phyloP scores from a whole-genome alignment of 768 basidiomycete genomes.

The Dentipellis fragilis region DNA sequence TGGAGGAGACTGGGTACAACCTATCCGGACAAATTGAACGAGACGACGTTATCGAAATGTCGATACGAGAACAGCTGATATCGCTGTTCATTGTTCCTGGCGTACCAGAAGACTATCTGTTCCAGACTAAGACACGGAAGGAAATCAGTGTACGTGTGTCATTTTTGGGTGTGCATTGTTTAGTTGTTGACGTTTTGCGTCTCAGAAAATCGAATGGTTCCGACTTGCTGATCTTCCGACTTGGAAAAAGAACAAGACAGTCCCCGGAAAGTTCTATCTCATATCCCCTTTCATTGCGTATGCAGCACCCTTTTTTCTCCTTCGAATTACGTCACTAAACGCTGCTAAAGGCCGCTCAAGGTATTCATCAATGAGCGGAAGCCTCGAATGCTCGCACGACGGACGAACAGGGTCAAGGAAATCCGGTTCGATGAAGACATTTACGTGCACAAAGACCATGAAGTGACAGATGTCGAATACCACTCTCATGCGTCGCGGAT shows the following conservation, averaged over 20 bases:
- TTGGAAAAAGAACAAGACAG: slow-evolving; percentile 72
- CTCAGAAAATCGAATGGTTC: slow-evolving; percentile 96
- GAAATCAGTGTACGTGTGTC: slow-evolving; percentile 81
- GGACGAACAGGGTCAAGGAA: slow-evolving; percentile 21
- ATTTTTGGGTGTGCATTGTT: background rate
- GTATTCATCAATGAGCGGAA: slow-evolving; percentile 57
- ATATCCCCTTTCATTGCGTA: slow-evolving; percentile 91
- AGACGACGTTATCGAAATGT: slow-evolving; percentile 68
- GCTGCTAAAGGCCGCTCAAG: slow-evolving; percentile 43
- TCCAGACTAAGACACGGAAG: slow-evolving; percentile 91
- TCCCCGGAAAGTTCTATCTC: slow-evolving; percentile 81
- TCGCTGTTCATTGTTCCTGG: slow-evolving; percentile 85
- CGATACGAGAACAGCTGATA: slow-evolving; percentile 84
- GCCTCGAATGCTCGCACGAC: slow-evolving; percentile 37
- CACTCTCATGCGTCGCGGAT: slow-evolving; percentile 19
- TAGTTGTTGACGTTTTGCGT: slow-evolving; percentile 14
- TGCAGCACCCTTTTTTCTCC: slow-evolving; percentile 16
- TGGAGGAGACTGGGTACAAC: slow-evolving; percentile 97
- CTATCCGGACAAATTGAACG: slow-evolving; percentile 55
- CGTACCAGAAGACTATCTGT: slow-evolving; percentile 79
- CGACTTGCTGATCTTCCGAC: slow-evolving; percentile 80
- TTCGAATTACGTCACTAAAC: slow-evolving; percentile 7
- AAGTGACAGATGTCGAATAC: slow-evolving; percentile 15
- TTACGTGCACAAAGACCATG: slow-evolving; percentile 18
- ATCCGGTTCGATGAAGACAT: slow-evolving; percentile 8